Percentiles rank a stretch among this genome's conserved stretches.
Conservation (phyloP, 1,284 basidiomycete species). For the Cystobasidium pallidum region DNA sequence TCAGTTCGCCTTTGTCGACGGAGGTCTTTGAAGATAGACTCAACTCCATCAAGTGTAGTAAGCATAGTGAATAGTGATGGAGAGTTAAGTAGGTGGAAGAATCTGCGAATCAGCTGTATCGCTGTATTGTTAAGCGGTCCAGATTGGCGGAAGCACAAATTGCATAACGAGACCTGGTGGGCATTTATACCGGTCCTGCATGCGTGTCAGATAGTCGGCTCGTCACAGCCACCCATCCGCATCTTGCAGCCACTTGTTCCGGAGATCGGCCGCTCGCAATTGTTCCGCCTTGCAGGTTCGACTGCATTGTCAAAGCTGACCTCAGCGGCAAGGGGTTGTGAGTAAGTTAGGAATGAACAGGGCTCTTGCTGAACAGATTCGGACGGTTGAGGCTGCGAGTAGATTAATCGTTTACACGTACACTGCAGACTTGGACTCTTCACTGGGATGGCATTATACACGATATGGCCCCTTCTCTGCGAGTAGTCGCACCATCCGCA, state of each 20-base stretch:
- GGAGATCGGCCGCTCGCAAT: not conserved
- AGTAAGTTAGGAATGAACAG: too few relatives aligned
- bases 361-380: too few relatives aligned
- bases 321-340: too few relatives aligned
- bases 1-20: conserved; percentile 12
- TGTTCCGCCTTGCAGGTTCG: not conserved
- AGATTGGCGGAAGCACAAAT: too few relatives aligned
- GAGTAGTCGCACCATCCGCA: too few relatives aligned
- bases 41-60: not conserved
- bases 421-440: not conserved
- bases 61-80: not conserved
- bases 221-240: not conserved
- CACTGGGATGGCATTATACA: not conserved
- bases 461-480: not conserved
- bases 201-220: not conserved
- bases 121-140: not conserved
- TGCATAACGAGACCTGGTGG: not conserved
- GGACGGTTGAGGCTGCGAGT: too few relatives aligned
- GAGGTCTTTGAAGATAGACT: conserved; percentile 20
- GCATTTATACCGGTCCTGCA: not conserved
- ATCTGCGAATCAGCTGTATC: conserved; percentile 1
- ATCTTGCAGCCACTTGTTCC: not conserved
- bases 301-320: not conserved
- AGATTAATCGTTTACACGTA: too few relatives aligned
- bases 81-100: not conserved